Evolutionary conservation across 1,284 basidiomycete species (phyloP), one percentile per base, ranked within the genome.

Genomic region (Ustilago crameri): DNA sequence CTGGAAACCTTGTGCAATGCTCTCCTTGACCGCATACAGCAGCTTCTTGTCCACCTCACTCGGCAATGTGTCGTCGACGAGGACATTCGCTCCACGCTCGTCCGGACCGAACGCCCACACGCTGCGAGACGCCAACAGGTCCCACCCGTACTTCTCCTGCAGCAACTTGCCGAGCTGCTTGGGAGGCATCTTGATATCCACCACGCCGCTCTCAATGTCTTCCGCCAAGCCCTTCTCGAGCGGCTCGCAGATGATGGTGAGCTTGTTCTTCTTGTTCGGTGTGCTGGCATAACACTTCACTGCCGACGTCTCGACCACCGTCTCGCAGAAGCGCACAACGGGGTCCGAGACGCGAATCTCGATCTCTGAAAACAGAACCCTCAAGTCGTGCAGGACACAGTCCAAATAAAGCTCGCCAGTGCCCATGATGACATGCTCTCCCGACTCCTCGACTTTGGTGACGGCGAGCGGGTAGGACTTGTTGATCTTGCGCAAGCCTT

Each of bases 61-160:
- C 4, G 96, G 95, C 45, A 98, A 85, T 1, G 96, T 98, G 82
- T 98, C 96, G 84, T 99, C 95, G 75, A 98, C 86, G 47, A 98
- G 85, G 57, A 96, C 88, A 84, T 99, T 99, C 3, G 96, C 89
- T 3, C 82, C 82, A 0, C 94, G 93, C 74, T 90, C 91, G 72
- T 98, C 94, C 5, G 96, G 95, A 22, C 96, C 96, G 85, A 98
- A 99, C n/a, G 95, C 93, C 96, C 96, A 99, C 85, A 99, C 95
- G 79, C 95, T 97, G 61, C 96, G 88, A 45, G 93, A 95, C 2
- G 96, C 95, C 66, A 99, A 88, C 79, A 98, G 84, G 86, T 99
- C 96, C 96, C 96, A 99, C 62, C 95, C 92, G 84, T 98, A 97
- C 83, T 93, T 95, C 80, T 82, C 78, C 47, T 76, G 70, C 40